Evolutionary conservation across 1,284 basidiomycete genomes (phyloP), one percentile per base, ranked within the genome.

Genomic region (Athelia sp.): DNA sequence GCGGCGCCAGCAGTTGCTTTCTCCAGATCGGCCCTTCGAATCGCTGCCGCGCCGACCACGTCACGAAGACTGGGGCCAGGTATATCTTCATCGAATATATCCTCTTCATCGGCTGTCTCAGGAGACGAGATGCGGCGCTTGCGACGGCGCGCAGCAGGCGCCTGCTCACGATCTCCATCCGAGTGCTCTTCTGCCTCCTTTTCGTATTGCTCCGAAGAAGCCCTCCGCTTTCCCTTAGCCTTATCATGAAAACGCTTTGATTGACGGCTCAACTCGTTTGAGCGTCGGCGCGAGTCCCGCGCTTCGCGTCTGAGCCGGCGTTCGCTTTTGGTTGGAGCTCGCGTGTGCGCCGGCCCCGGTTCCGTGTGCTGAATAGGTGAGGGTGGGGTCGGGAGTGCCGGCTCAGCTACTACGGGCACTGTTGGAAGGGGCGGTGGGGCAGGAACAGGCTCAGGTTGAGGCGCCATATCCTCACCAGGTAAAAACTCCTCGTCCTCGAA

Each of bases 401-500:
- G 26, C 26, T 29, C 26, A 29, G 26, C 26, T 4, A 29, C 13
- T n/a, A 21, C 36, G n/a, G n/a, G n/a, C n/a, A n/a, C n/a, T n/a
- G n/a, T n/a, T 35, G 55, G 57, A 18, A 54, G 48, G 17, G 52
- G 60, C 22, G 54, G 54, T 6, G 50, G 65, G 42, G 53, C 63
- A 29, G 56, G 62, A 17, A 55, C 51, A 32, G 63, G 62, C 13
- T 58, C 57, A n/a, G 57, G 56, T 44, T 55, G 62, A 11, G 59
- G 64, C 8, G 56, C 58, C 17, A 54, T 54, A 13, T 50, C 54
- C 6, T 58, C 60, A 4, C 67, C 67, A 24, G 64, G 62, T 17
- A 64, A 62, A 13, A 69, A 55, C 6, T 86, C 84, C 21, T 82
- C 84, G 40, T 89, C 87, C 58, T 89, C 88, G 50, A 90, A 89